Percentiles rank a stretch among this genome's conserved stretches.
These are phyloP conservation scores for Tetraselmis striata DNA, from an alignment of 139 green algal genomes.

Conservation along the genomic window DNA sequence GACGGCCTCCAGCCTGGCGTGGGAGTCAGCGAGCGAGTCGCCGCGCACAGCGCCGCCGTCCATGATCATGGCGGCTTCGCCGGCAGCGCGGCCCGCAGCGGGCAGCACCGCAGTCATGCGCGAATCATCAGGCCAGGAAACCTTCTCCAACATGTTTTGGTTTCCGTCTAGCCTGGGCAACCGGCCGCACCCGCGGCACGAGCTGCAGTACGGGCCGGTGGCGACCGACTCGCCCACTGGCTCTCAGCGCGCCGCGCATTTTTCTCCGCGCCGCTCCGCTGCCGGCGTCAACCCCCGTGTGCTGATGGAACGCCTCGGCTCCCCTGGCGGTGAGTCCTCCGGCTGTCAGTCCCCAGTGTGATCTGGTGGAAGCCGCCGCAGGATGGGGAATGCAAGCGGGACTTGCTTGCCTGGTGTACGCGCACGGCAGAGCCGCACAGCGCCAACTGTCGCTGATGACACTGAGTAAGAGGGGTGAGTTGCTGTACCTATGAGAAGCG, in stretches of 20 bases:
- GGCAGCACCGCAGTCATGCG: not conserved
- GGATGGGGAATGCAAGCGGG: no score
- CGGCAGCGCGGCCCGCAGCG: no score
- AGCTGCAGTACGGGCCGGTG: not conserved
- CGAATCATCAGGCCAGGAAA: not conserved
- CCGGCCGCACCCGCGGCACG: not conserved
- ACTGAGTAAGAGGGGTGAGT: no score
- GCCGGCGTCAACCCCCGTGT: not conserved
- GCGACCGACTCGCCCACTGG: not conserved
- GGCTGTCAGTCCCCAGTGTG: not conserved
- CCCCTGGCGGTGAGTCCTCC: not conserved
- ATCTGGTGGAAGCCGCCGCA: no score
- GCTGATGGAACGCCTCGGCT: not conserved
- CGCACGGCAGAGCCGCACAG: no score
- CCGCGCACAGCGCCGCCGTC: no score
- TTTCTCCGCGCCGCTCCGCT: not conserved
- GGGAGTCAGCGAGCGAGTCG: not conserved
- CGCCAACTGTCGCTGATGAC: no score
- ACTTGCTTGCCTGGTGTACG: no score
- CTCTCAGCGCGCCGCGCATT: not conserved
- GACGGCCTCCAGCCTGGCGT: not conserved
- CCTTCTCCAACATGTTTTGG: not conserved
- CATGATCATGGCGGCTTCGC: not conserved
- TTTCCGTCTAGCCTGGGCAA: not conserved
- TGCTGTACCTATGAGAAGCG: no score